Evolutionary conservation across 2,329 filamentous ascomycete species (phyloP).

Genomic region (Pseudocercospora crystallina): DNA sequence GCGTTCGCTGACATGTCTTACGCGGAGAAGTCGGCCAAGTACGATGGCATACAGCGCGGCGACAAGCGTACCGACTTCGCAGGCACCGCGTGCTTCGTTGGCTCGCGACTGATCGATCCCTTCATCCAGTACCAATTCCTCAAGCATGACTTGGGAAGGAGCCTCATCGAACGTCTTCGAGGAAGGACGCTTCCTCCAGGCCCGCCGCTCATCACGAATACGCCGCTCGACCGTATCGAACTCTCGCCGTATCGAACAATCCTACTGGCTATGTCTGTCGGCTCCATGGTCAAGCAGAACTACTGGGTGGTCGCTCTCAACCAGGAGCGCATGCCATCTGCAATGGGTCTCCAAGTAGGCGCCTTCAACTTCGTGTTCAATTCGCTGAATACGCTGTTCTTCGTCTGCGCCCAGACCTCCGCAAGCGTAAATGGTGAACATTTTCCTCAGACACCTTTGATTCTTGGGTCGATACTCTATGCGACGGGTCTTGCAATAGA

Average conservation of each 20-base stretch:
- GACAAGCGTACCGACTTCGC: conserved; percentile 40
- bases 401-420: conserved; percentile 52
- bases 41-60: conserved; percentile 38
- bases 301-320: conserved; percentile 52
- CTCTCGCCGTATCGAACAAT: conserved; percentile 54
- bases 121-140: conserved; percentile 53
- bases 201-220: conserved; percentile 41
- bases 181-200: conserved; percentile 45
- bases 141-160: conserved; percentile 41
- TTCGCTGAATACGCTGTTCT: conserved; percentile 55
- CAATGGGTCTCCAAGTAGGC: conserved; percentile 45
- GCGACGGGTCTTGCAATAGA: conserved; percentile 55
- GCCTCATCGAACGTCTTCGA: conserved; percentile 49
- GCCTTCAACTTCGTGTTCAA: conserved; percentile 58
- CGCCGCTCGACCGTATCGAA: conserved; percentile 42
- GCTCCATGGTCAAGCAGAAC: conserved; percentile 56
- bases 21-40: no score
- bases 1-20: no score
- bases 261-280: conserved; percentile 55
- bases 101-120: conserved; percentile 49
- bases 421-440: conserved; percentile 40
- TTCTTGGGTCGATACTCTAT: conserved; percentile 54
- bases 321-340: conserved; percentile 52
- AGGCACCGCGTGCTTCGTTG: conserved; percentile 44
- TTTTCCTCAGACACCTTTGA: conserved; percentile 45